Base-by-base conservation (phyloP, 768 basidiomycete species). In the Grammothele lineata region DNA sequence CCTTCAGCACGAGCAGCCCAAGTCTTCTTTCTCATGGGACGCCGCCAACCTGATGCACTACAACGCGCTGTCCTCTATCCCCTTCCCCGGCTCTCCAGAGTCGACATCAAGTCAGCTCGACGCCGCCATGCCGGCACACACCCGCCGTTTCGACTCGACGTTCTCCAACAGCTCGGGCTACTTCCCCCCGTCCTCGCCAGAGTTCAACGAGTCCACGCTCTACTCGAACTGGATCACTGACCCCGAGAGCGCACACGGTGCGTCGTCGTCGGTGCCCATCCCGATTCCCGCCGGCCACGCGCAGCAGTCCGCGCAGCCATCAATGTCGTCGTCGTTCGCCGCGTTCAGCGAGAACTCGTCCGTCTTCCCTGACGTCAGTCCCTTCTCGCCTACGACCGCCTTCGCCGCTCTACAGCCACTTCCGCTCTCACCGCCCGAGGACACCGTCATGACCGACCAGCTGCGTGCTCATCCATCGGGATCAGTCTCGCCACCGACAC, bases 221-320 rank as follows among this genome's bases (percentile, higher is more conserved):
- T 73, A 74, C 60, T 67, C 76, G 0, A 70, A 74, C 51, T 87
- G 85, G 85, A 71, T 87, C 43, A 73, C 76, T 58, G 85, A 87
- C 63, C 65, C 78, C 40, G 79, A 81, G 40, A 47, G 63, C 22
- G 34, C 67, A 23, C 50, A 36, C 18, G 30, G 63, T 22, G 64
- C 65, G 33, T 62, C 68, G 48, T 57, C 74, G 7, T 75, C 81
- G 3, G 78, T 81, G 0, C 84, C 86, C 21, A 82, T 85, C 56
- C 74, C 81, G 53, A 83, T 83, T 43, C 80, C 61, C 23, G 38
- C 53, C 24, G 69, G 75, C 11, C 48, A 51, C 25, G 43, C 46
- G 34, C 39, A 47, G 43, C 44, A 19, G 6, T 19, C 35, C 8
- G 15, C 44, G 24, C 47, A 38, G 43, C 30, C 56, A 26, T 40